Evolutionary conservation across 495 filamentous ascomycete genomes (phyloP).

Genomic region (Penicillium turbatum): DNA sequence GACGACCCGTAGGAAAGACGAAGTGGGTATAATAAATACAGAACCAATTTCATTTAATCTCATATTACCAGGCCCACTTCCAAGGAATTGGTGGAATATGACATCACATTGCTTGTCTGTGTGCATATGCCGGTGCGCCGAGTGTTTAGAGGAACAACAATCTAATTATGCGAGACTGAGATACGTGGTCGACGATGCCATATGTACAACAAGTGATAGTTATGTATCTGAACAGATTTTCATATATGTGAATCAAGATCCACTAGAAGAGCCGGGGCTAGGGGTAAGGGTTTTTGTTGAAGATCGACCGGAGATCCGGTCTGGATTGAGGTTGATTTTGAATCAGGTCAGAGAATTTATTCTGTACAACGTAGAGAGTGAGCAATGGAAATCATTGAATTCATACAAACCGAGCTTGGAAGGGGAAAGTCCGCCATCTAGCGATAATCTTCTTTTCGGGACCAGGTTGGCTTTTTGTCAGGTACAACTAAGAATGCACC

Average conservation of each 20-base stretch:
- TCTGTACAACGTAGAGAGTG: too few species aligned
- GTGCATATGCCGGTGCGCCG: neutral
- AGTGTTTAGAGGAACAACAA: neutral
- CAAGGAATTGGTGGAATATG: neutral
- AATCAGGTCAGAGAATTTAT: too few species aligned
- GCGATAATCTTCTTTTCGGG: too few species aligned
- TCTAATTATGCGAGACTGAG: too few species aligned
- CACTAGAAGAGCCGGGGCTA: constrained; percentile 4
- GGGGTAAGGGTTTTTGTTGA: constrained; percentile 1
- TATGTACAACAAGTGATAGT: too few species aligned
- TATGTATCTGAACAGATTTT: neutral
- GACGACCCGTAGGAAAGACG: constrained; percentile 1
- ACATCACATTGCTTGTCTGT: neutral
- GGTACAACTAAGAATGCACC: too few species aligned
- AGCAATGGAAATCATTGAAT: too few species aligned
- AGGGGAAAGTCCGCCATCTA: too few species aligned
- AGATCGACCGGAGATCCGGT: constrained; percentile 2
- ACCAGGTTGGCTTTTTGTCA: too few species aligned
- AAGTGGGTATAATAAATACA: neutral
- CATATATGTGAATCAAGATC: neutral
- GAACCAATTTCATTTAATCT: neutral
- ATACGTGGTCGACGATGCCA: too few species aligned
- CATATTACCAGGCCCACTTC: neutral
- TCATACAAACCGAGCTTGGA: too few species aligned
- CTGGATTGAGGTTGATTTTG: too few species aligned